Percentiles rank a stretch among this genome's conserved stretches.
Evolutionary conservation across 306 rosid species (phyloP).

Genomic region (Senna tora): DNA sequence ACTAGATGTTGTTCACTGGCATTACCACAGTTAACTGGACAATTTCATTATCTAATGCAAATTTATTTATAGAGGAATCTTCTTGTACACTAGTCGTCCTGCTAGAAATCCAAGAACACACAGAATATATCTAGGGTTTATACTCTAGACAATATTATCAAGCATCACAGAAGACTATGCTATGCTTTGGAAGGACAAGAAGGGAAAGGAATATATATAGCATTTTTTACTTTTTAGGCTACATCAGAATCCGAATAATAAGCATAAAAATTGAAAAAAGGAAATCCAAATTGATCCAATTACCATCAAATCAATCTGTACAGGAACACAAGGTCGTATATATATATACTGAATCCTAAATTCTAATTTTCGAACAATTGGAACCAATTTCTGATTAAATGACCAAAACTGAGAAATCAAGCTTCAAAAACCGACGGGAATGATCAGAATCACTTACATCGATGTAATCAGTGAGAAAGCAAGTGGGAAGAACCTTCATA

Average conservation of each 20-base stretch:
- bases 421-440: background rate
- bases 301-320: background rate
- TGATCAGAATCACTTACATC: constrained; percentile 52
- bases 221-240: background rate
- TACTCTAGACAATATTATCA: background rate
- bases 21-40: background rate
- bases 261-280: background rate
- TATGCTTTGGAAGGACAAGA: background rate
- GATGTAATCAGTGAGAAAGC: constrained; percentile 67
- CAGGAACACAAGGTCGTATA: background rate
- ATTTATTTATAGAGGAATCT: background rate
- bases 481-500: constrained; percentile 52
- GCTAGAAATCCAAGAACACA: background rate
- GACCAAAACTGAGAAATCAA: background rate
- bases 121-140: background rate
- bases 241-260: background rate
- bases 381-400: background rate
- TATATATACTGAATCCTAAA: background rate
- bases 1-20: background rate
- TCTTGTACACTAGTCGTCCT: background rate
- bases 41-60: background rate
- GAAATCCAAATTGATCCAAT: background rate
- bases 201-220: background rate
- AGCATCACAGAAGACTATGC: constrained; percentile 12
- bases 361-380: background rate